Evolutionary conservation across 108 stramenopile genomes (phyloP).

Genomic region (Parietichytrium sp.): DNA sequence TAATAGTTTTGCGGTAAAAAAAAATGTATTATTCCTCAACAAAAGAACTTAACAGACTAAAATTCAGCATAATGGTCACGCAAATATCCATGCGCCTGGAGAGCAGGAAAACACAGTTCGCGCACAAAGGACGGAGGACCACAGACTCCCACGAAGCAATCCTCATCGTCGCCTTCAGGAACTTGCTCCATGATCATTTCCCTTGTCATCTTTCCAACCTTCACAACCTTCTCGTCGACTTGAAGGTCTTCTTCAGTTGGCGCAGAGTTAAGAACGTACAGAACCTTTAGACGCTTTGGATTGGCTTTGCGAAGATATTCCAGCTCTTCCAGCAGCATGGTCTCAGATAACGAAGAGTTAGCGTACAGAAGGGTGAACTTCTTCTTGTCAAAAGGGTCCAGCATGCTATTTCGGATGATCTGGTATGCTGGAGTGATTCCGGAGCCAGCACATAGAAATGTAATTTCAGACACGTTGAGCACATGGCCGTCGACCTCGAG

Average conservation of each 20-base stretch:
- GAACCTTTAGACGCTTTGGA: slow-evolving; percentile 73
- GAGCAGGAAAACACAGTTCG: too few species aligned
- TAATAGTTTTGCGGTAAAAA: too few species aligned
- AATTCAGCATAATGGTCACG: too few species aligned
- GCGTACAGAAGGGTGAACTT: slow-evolving; percentile 54
- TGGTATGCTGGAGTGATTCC: slow-evolving; percentile 98
- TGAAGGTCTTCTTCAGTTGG: slow-evolving; percentile 53
- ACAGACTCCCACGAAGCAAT: slow-evolving; percentile 90
- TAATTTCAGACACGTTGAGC: slow-evolving; percentile 66
- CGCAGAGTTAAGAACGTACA: slow-evolving; percentile 83
- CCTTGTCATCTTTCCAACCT: slow-evolving; percentile 82
- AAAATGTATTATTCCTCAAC: too few species aligned
- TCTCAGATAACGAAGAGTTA: slow-evolving; percentile 80
- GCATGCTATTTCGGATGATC: slow-evolving; percentile 73
- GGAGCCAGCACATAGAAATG: slow-evolving; percentile 97
- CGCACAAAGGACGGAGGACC: slow-evolving; percentile 99
- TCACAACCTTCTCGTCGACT: too few species aligned
- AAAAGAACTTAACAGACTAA: too few species aligned
- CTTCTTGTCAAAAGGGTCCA: slow-evolving; percentile 67
- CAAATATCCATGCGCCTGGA: too few species aligned
- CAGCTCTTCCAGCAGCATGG: slow-evolving; percentile 81
- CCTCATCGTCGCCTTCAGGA: slow-evolving; percentile 56
- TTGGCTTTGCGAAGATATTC: slow-evolving; percentile 70
- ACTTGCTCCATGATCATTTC: slow-evolving; percentile 82
- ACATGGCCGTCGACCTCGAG: slow-evolving; percentile 31